phyloP scores from a whole-genome alignment of 768 basidiomycete genomes.

The Rhodotorula toruloides region DNA sequence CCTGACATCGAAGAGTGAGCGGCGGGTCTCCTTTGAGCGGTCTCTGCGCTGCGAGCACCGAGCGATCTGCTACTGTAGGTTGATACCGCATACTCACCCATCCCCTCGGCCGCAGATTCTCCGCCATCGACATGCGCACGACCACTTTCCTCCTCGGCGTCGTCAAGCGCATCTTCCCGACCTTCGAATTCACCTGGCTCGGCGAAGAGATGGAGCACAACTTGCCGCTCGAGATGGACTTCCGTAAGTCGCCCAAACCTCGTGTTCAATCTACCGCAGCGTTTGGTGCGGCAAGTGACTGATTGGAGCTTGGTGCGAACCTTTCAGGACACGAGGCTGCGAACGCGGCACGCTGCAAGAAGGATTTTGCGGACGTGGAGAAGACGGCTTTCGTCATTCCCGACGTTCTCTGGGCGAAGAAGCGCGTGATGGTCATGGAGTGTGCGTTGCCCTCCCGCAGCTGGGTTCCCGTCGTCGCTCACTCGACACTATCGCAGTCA shows the following conservation, averaged over 20 bases:
- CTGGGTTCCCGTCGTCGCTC: background rate
- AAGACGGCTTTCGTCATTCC: conserved; percentile 79
- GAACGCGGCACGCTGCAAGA: conserved; percentile 67
- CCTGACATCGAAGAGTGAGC: conserved; percentile 86
- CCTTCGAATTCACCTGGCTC: conserved; percentile 68
- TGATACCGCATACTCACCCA: background rate
- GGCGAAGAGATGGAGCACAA: conserved; percentile 88
- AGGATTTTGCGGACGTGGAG: conserved; percentile 64
- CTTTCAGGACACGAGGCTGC: conserved; percentile 64
- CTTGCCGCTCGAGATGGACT: conserved; percentile 90
- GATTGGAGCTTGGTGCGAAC: too few relatives aligned
- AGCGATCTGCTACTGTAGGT: too few relatives aligned
- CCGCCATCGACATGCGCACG: conserved; percentile 61
- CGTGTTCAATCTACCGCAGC: background rate
- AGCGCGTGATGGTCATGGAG: conserved; percentile 89
- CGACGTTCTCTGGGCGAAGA: conserved; percentile 67
- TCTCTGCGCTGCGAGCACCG: too few relatives aligned
- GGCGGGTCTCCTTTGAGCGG: background rate
- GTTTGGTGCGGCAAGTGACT: too few relatives aligned
- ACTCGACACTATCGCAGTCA: conserved; percentile 21
- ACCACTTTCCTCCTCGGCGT: conserved; percentile 58
- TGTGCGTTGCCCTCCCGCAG: conserved; percentile 47
- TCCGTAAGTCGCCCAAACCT: conserved; percentile 46
- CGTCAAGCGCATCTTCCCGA: conserved; percentile 89
- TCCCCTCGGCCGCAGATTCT: conserved; percentile 7